phyloP scores from a whole-genome alignment of 495 filamentous ascomycete species.

The Talaromyces liani region DNA sequence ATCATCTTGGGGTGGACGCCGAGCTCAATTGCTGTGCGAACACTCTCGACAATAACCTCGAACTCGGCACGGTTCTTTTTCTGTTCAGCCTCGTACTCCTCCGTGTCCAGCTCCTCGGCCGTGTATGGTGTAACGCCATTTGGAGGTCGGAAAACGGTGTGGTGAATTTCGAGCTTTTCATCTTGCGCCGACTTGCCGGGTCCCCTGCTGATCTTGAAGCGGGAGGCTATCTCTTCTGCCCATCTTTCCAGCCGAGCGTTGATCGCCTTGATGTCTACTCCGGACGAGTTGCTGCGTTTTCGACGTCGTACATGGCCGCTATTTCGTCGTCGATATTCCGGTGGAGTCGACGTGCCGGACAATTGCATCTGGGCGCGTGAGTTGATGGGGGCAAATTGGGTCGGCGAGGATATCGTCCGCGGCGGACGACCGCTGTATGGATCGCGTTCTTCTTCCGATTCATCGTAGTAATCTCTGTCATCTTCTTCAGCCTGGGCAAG shows the following conservation, averaged over 20 bases:
- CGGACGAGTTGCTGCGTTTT: slow-evolving; percentile 70
- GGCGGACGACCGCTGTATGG: slow-evolving; percentile 43
- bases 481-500: slow-evolving; percentile 85
- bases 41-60: slow-evolving; percentile 84
- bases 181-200: slow-evolving; percentile 73
- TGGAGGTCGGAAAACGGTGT: slow-evolving; percentile 91
- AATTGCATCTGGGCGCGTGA: slow-evolving; percentile 43
- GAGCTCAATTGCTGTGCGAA: slow-evolving; percentile 80
- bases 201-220: slow-evolving; percentile 81
- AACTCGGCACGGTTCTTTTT: slow-evolving; percentile 73
- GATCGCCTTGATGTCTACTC: slow-evolving; percentile 97
- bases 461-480: slow-evolving; percentile 50
- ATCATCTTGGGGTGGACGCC: slow-evolving; percentile 94
- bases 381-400: slow-evolving; percentile 62
- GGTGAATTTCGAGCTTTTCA: slow-evolving; percentile 88
- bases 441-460: slow-evolving; percentile 64
- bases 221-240: slow-evolving; percentile 96
- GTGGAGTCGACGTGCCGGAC: slow-evolving; percentile 29
- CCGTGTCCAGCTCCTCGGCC: slow-evolving; percentile 61
- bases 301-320: slow-evolving; percentile 42
- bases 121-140: slow-evolving; percentile 74
- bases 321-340: slow-evolving; percentile 37
- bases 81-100: slow-evolving; percentile 42
- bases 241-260: slow-evolving; percentile 93
- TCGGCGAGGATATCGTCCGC: slow-evolving; percentile 51